Conservation (phyloP, 2,329 filamentous ascomycete species). For the Orbilia javanica region DNA sequence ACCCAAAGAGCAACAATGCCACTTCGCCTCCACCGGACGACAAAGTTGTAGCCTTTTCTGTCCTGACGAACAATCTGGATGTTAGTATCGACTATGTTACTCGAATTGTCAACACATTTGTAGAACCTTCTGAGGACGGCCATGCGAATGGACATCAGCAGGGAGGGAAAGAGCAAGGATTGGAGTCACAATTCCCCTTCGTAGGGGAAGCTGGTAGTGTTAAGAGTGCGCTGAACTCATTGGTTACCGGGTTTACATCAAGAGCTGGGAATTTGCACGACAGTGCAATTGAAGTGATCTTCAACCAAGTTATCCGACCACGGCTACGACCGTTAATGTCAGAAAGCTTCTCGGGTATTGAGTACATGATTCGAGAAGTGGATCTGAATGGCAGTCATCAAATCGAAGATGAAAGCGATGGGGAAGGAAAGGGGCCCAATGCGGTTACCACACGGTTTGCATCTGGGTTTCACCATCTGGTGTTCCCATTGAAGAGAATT, state of each 20-base stretch:
- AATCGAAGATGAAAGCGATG: conserved; percentile 67
- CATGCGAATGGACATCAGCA: conserved; percentile 6
- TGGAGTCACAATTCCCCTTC: conserved; percentile 81
- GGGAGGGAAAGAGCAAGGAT: conserved; percentile 60
- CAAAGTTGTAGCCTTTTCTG: conserved; percentile 87
- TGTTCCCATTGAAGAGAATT: conserved; percentile 84
- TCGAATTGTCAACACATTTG: conserved; percentile 78
- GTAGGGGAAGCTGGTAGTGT: conserved; percentile 80
- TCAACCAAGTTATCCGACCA: conserved; percentile 86
- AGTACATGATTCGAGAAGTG: conserved; percentile 80
- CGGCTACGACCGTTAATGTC: conserved; percentile 85
- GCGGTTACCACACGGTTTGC: conserved; percentile 84
- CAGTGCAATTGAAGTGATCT: conserved; percentile 87
- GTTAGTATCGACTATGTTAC: conserved; percentile 89
- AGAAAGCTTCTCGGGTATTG: conserved; percentile 90
- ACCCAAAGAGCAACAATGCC: conserved; percentile 72
- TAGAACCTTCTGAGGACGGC: conserved; percentile 25
- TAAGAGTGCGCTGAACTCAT: conserved; percentile 74
- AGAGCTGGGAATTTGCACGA: conserved; percentile 85
- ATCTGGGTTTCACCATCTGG: conserved; percentile 84
- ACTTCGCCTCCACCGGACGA: conserved; percentile 78
- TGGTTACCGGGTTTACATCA: conserved; percentile 78
- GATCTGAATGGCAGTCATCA: conserved; percentile 64
- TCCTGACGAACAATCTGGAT: conserved; percentile 95
- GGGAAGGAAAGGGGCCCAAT: conserved; percentile 68